A percentile compares a stretch with the other conserved stretches of the same genome.
These are phyloP conservation scores for Spergularia azorica DNA, from an alignment of 179 eudicot genomes.

Conservation along the genomic window DNA sequence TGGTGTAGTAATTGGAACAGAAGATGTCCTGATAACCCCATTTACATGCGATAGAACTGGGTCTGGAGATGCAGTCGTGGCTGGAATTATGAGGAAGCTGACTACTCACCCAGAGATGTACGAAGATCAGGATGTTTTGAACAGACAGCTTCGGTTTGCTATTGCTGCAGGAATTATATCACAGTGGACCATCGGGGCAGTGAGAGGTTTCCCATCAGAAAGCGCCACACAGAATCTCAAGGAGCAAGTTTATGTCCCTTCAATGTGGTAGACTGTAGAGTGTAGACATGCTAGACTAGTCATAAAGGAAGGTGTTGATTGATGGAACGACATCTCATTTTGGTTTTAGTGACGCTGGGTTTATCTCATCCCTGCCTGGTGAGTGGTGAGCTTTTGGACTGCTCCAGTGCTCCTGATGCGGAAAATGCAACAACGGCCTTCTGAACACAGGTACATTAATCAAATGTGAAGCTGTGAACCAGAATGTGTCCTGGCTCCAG, in stretches of 20 bases:
- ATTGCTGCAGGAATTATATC: conserved; percentile 89
- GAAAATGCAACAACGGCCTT: too few species aligned
- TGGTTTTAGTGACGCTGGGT: not conserved
- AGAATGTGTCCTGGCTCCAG: too few species aligned
- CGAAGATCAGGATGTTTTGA: conserved; percentile 67
- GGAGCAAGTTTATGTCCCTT: conserved; percentile 86
- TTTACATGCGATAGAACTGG: conserved; percentile 93
- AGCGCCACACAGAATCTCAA: conserved; percentile 88
- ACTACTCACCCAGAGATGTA: conserved; percentile 71
- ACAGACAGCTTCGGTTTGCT: conserved; percentile 86
- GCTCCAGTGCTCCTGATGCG: too few species aligned
- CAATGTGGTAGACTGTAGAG: conserved; percentile 69
- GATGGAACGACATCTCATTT: not conserved
- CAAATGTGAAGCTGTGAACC: too few species aligned
- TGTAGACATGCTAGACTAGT: not conserved
- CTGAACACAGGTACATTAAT: too few species aligned
- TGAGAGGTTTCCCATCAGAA: conserved; percentile 84
- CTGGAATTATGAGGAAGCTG: conserved; percentile 84
- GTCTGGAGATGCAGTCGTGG: conserved; percentile 93
- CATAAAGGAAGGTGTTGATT: not conserved
- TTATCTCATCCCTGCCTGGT: too few species aligned
- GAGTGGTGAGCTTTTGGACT: too few species aligned
- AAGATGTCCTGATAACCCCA: conserved; percentile 93
- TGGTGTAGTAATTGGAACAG: conserved; percentile 85
- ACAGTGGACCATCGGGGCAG: conserved; percentile 95